phyloP scores from a whole-genome alignment of 768 basidiomycete genomes.

The Gymnopilus dilepis region DNA sequence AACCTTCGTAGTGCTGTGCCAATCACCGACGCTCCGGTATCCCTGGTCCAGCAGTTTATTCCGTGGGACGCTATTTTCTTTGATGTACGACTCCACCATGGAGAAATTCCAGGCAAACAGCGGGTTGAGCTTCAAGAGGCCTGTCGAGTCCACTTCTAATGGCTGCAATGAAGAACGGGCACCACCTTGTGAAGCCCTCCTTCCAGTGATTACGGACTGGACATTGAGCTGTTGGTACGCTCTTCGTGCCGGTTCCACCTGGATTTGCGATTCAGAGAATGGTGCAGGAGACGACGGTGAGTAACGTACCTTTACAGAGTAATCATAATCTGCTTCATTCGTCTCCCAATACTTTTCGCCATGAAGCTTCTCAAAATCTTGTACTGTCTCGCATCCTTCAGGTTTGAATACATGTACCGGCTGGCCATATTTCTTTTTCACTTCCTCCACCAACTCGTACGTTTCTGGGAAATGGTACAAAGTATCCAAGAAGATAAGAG shows the following conservation, averaged over 20 bases:
- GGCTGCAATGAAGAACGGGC: conserved; percentile 83
- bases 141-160: conserved; percentile 89
- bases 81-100: conserved; percentile 85
- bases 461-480: conserved; percentile 96
- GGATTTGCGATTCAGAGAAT: conserved; percentile 5
- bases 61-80: conserved; percentile 80
- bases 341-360: conserved; percentile 87
- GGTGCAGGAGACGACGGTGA: neutral
- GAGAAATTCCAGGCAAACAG: conserved; percentile 87
- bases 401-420: conserved; percentile 83
- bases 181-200: conserved; percentile 92
- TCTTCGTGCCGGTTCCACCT: conserved; percentile 93
- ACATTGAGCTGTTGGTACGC: conserved; percentile 84
- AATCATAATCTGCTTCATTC: conserved; percentile 90
- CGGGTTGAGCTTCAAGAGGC: conserved; percentile 93
- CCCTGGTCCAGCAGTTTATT: conserved; percentile 90
- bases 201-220: conserved; percentile 91
- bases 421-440: conserved; percentile 74
- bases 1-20: conserved; percentile 88
- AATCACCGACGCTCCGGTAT: conserved; percentile 95
- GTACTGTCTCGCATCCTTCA: conserved; percentile 63
- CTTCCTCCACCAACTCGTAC: conserved; percentile 85
- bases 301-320: conserved; percentile 78
- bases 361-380: conserved; percentile 80
- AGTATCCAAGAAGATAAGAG: conserved; percentile 96